Percentiles rank a stretch among this genome's conserved stretches.
phyloP scores from a whole-genome alignment of 1,139 yeast species.

The Entelexis paramagnoliae region DNA sequence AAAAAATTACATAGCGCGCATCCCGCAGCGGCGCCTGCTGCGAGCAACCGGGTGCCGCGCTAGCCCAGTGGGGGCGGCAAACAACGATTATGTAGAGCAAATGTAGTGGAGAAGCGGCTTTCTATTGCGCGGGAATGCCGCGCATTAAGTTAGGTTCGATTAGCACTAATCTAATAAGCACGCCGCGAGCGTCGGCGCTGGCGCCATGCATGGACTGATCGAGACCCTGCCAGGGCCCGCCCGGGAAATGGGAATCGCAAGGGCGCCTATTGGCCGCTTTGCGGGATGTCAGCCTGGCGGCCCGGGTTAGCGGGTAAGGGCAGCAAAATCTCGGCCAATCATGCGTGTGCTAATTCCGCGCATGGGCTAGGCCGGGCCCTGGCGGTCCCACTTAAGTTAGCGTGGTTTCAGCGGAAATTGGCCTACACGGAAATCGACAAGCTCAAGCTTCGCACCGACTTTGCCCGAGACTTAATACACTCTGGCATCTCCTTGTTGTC shows the following conservation, averaged over 20 bases:
- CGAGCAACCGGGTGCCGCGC: no score
- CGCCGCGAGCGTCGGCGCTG: conserved; percentile 68
- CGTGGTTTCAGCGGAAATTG: not conserved
- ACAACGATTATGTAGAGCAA: no score
- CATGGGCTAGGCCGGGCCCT: conserved; percentile 33
- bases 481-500: no score
- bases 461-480: not conserved
- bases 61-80: no score
- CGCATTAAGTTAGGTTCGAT: no score
- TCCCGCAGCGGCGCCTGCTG: no score
- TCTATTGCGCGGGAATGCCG: no score
- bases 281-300: not conserved
- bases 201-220: conserved; percentile 93
- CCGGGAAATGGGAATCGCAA: not conserved
- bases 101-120: no score
- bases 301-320: not conserved
- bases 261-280: not conserved
- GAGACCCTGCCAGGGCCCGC: conserved; percentile 62
- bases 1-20: no score
- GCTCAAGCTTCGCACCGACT: not conserved
- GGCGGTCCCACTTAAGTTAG: conserved; percentile 1
- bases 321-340: conserved; percentile 48
- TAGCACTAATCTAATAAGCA: not conserved
- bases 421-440: not conserved
- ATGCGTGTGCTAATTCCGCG: conserved; percentile 66